Conservation (phyloP, 2,329 filamentous ascomycete genomes). For the Fusarium decemcellulare region DNA sequence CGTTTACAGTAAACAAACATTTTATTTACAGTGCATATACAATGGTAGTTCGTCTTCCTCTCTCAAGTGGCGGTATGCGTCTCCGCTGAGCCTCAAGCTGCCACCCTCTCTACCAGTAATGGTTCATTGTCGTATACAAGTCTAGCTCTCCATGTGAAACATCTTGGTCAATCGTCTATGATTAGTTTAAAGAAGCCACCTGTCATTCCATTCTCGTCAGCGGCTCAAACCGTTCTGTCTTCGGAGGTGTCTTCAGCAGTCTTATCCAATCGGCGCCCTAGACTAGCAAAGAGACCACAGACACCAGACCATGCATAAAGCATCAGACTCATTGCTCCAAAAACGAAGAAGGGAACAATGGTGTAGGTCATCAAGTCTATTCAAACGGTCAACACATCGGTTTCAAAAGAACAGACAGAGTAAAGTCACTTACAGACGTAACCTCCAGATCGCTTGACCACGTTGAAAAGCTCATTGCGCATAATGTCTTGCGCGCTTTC, state of each 20-base stretch:
- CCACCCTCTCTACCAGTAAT: too few species aligned
- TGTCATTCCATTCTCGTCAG: too few species aligned
- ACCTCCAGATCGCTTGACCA: conserved; percentile 55
- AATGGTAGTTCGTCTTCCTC: too few species aligned
- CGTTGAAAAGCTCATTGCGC: conserved; percentile 57
- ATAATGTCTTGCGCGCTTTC: conserved; percentile 54
- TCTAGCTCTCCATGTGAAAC: too few species aligned
- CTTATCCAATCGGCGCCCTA: conserved; percentile 2
- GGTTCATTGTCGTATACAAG: too few species aligned
- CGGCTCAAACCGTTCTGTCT: not conserved
- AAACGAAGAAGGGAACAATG: conserved; percentile 53
- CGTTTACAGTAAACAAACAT: too few species aligned
- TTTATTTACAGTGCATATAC: too few species aligned
- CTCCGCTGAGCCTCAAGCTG: too few species aligned
- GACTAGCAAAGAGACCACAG: conserved; percentile 12
- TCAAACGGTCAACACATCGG: conserved; percentile 20
- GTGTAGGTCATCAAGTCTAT: conserved; percentile 55
- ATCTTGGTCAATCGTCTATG: too few species aligned
- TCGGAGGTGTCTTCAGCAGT: not conserved
- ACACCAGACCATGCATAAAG: conserved; percentile 44
- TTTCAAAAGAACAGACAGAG: fast-evolving
- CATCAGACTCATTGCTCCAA: conserved; percentile 50
- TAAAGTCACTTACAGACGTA: conserved; percentile 52
- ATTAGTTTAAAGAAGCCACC: too few species aligned
- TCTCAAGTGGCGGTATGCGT: too few species aligned